Evolutionary conservation across 768 basidiomycete species (phyloP), one percentile per base, ranked within the genome.

Genomic region (Psilocybe subaeruginosa): DNA sequence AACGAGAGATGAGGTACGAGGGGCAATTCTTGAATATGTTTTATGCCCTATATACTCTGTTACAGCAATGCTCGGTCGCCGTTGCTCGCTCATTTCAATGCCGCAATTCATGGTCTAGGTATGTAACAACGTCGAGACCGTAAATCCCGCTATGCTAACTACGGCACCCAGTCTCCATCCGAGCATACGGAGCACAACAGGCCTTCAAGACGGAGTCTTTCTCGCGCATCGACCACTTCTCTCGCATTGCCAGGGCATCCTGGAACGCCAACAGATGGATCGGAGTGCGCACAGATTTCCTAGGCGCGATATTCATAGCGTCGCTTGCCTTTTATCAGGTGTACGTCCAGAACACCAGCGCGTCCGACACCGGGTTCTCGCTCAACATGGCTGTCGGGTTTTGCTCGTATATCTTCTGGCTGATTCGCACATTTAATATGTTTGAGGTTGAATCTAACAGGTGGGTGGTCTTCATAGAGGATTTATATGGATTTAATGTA

Each of bases 101-200:
- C 61, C 78, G 60, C 87, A 0, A 80, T 90, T 35, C 73, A 78
- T 64, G 89, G 88, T 8, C 63, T 88, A 46, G 72, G 79, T 78
- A 75, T 54, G 75, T 60, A 31, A 45, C 14, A 5, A 35, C 1
- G 12, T 47, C 1, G 53, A 14, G 7, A n/a, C 17, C 2, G 46
- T 35, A 16, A 23, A 23, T 33, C n/a, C 9, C 16, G 4, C 16
- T 35, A n/a, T 8, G n/a, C 31, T 53, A 17, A 49, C 33, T 37
- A 14, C 6, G 12, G 5, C 35, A 17, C 16, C 39, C 11, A 81
- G 79, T 72, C 27, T 80, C 86, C 6, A 84, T 91, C 58, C 80
- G 88, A 30, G 89, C 89, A 0, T 91, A 86, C 65, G 82, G 83
- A 2, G 85, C 83, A 9, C 79, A 89, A 73, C 70, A 76, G 27